Evolutionary conservation across 805 yeast species (phyloP), one percentile per base, ranked within the genome.

Genomic region (Babjeviella inositovora): DNA sequence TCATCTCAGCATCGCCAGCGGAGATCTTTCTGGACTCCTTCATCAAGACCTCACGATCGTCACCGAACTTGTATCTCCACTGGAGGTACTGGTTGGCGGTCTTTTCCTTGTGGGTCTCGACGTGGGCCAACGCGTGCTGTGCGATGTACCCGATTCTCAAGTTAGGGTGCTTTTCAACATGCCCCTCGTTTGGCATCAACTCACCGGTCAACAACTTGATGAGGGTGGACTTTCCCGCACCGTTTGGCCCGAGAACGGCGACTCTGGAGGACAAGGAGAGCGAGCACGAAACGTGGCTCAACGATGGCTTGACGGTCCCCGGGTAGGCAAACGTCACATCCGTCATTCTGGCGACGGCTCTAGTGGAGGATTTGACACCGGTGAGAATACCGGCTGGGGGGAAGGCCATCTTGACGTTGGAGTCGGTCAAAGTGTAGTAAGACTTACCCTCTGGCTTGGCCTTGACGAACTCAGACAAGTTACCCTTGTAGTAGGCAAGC

Each of bases 41-140:
- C 50, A 87, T 52, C 36, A 84, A 65, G 14, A 90, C 93, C 57
- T 87, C 98, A 52, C 97, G 81, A 53, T 87, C 98, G 45, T 90
- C 97, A 48, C 98, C 98, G 39, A 85, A 80, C 49, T 81, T 71
- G 51, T 87, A 87, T 59, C 98, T 74, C 98, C 98, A 87, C 58
- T 90, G 97, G 47, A 87, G 62, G 50, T 87, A 87, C 59, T 87
- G 97, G 45, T 85, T 87, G 23, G 98, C 94, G 9, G 97, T 87
- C 58, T 84, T 84, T 50, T 87, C 98, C 55, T 85, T 82, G 56
- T 87, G 98, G 57, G 76, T 74, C 48, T 90, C 93, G 29, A 87
- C 97, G 44, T 87, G 97, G 53, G 84, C 94, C 46, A 87, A 68
- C 17, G 98, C 97, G 42, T 87, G 97, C 61, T 87, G 98, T 11